Evolutionary conservation across 352 stramenopile species (phyloP).

Genomic region (Phytophthora lateralis): DNA sequence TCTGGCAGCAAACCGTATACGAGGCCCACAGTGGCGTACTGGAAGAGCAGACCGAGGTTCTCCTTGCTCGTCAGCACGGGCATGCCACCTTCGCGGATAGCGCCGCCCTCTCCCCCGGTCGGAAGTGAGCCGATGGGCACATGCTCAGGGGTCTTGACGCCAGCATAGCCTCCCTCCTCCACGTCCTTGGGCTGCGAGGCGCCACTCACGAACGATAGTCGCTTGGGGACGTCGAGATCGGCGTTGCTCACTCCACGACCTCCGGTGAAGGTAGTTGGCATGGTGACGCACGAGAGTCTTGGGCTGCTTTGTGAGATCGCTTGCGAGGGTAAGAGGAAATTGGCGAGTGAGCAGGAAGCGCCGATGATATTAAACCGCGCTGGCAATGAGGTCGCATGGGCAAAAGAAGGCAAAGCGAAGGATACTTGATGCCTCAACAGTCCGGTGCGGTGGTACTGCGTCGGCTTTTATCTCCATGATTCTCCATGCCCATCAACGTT

Average conservation of each 20-base stretch:
- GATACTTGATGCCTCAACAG: background rate
- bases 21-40: constrained; percentile 47
- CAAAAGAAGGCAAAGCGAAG: background rate
- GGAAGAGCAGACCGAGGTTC: constrained; percentile 39
- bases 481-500: background rate
- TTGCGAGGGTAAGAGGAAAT: constrained; percentile 2
- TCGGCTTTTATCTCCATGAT: background rate
- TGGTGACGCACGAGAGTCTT: constrained; percentile 37
- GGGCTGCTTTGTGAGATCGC: background rate
- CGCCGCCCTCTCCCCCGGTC: constrained; percentile 23
- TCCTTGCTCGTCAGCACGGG: constrained; percentile 36
- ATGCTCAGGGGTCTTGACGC: constrained; percentile 31
- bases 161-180: constrained; percentile 31
- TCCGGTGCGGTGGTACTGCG: background rate
- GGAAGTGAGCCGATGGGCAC: constrained; percentile 1
- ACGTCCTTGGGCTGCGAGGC: constrained; percentile 22
- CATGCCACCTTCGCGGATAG: constrained; percentile 33
- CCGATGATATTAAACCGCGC: background rate
- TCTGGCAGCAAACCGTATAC: constrained; percentile 43
- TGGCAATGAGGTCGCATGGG: background rate
- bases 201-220: constrained; percentile 46
- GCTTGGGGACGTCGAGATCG: constrained; percentile 28
- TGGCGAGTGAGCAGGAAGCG: constrained; percentile 2
- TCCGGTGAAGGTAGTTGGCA: constrained; percentile 25
- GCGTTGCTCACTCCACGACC: constrained; percentile 2